These are phyloP conservation scores for Nicotiana sylvestris DNA, from an alignment of 257 asterid genomes.

Conservation along the genomic window DNA sequence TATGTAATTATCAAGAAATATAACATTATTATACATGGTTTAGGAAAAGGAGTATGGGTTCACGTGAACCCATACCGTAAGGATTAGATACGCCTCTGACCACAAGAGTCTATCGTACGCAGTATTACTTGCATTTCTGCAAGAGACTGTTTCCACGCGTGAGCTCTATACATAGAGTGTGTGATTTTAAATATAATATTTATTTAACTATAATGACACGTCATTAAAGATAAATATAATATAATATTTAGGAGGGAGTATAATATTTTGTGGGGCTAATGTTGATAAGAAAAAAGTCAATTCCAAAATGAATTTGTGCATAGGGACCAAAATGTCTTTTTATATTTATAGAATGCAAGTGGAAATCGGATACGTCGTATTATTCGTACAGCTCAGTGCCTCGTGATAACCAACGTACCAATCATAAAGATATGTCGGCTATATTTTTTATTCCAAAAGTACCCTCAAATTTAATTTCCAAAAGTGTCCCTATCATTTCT, in stretches of 20 bases:
- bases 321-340: conserved; percentile 22
- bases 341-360: background rate
- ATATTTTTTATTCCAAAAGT: background rate
- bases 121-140: too few relatives aligned
- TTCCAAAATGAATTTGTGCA: background rate
- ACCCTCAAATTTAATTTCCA: conserved; percentile 11
- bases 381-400: conserved; percentile 21
- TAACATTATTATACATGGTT: too few relatives aligned
- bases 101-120: too few relatives aligned
- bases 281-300: background rate
- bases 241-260: background rate
- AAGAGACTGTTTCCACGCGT: too few relatives aligned
- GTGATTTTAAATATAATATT: background rate
- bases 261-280: background rate
- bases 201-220: background rate
- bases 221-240: background rate
- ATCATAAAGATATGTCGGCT: background rate
- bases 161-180: too few relatives aligned
- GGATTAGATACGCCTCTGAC: too few relatives aligned
- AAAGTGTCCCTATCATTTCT: background rate
- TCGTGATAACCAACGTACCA: conserved; percentile 9
- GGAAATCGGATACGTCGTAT: background rate
- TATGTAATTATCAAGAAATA: too few relatives aligned
- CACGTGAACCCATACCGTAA: too few relatives aligned
- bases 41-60: too few relatives aligned